A percentile compares a stretch with the other conserved stretches of the same genome.
phyloP scores from a whole-genome alignment of 2,329 filamentous ascomycete species.

The Diaporthe citri region DNA sequence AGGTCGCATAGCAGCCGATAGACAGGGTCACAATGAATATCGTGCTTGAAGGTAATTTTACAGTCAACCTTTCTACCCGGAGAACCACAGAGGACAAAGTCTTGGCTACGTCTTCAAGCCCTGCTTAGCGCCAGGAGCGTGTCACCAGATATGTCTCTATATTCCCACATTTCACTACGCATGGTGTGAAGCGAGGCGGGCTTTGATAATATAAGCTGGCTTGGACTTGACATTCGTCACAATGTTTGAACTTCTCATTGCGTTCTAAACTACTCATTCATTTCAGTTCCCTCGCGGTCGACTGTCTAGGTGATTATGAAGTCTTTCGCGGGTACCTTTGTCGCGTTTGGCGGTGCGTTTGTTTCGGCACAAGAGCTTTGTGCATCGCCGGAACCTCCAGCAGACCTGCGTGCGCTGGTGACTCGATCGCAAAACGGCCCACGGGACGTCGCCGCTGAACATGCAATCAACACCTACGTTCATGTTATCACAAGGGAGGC shows the following conservation, averaged over 20 bases:
- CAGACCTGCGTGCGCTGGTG: background rate
- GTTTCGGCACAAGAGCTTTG: slow-evolving; percentile 16
- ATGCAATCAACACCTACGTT: background rate
- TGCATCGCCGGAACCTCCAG: slow-evolving; percentile 1
- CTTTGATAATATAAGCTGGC: background rate
- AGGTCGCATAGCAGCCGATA: background rate
- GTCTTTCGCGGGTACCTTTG: background rate
- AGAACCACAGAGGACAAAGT: background rate
- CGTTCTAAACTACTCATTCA: background rate
- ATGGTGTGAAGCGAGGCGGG: background rate
- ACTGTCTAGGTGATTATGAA: background rate
- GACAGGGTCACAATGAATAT: background rate
- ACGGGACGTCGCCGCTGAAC: background rate
- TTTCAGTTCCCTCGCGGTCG: too few relatives aligned
- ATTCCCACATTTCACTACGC: background rate
- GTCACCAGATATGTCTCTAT: background rate
- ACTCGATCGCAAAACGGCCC: background rate
- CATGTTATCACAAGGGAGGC: slow-evolving; percentile 12
- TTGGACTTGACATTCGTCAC: too few relatives aligned
- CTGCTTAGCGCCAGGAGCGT: background rate
- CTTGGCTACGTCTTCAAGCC: background rate
- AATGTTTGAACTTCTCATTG: background rate
- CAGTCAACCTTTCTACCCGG: background rate
- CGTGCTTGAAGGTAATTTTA: background rate
- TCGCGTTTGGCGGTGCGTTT: background rate